Conservation (phyloP, 768 basidiomycete species). For the Strobilomyces dryophilus region DNA sequence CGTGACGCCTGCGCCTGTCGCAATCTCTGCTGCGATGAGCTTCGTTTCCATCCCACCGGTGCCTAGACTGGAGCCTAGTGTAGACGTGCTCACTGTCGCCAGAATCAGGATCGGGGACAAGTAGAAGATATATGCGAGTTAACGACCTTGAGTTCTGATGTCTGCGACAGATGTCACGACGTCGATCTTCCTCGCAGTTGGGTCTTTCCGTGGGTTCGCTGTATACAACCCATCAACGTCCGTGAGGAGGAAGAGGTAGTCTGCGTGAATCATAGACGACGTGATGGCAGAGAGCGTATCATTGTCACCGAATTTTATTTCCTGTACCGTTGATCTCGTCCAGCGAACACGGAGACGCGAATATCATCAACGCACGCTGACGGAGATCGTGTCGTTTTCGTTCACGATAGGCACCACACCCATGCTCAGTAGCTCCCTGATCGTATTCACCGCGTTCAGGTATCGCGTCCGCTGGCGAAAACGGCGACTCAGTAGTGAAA, state of each 20-base stretch:
- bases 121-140: background rate
- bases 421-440: slow-evolving; percentile 87
- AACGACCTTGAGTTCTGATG: slow-evolving; percentile 75
- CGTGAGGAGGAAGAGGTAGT: slow-evolving; percentile 93
- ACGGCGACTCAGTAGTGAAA: slow-evolving; percentile 1
- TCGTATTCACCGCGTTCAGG: slow-evolving; percentile 93
- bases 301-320: slow-evolving; percentile 99
- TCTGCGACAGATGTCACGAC: slow-evolving; percentile 78
- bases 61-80: slow-evolving; percentile 88
- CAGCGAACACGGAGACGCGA: background rate
- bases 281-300: slow-evolving; percentile 98
- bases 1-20: slow-evolving; percentile 90
- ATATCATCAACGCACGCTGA: slow-evolving; percentile 63
- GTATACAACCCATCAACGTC: slow-evolving; percentile 97
- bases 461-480: slow-evolving; percentile 79
- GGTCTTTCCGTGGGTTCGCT: slow-evolving; percentile 90
- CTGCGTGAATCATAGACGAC: slow-evolving; percentile 95
- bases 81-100: slow-evolving; percentile 78
- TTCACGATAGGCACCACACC: slow-evolving; percentile 98
- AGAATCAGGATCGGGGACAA: background rate
- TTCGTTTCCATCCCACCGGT: slow-evolving; percentile 99
- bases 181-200: slow-evolving; percentile 72
- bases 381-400: slow-evolving; percentile 98
- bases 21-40: slow-evolving; percentile 96
- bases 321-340: slow-evolving; percentile 43